These are phyloP conservation scores for Primulina huaijiensis DNA, from an alignment of 257 asterid genomes.

Conservation along the genomic window DNA sequence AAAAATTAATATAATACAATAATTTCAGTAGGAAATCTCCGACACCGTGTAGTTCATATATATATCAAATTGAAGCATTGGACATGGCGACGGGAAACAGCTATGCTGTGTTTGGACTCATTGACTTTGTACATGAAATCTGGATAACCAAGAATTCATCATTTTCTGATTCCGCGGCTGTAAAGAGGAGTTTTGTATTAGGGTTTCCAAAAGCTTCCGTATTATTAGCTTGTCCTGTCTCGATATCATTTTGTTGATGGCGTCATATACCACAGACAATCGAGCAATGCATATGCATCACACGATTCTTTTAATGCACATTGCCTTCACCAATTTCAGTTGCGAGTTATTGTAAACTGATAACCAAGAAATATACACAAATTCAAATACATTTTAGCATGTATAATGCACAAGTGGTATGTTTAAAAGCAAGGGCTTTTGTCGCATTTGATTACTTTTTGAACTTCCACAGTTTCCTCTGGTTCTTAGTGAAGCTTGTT, in stretches of 20 bases:
- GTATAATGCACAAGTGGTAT: background rate
- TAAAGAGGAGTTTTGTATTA: slow-evolving; percentile 13
- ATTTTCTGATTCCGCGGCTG: slow-evolving; percentile 30
- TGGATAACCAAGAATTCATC: slow-evolving; percentile 33
- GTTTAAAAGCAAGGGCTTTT: background rate
- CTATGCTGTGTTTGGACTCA: slow-evolving; percentile 28
- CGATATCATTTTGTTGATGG: slow-evolving; percentile 16
- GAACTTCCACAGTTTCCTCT: background rate
- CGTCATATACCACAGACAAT: slow-evolving; percentile 21
- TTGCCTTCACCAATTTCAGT: slow-evolving; percentile 14
- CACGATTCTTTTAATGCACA: background rate
- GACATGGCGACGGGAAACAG: slow-evolving; percentile 31
- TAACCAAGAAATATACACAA: background rate
- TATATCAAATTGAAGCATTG: slow-evolving; percentile 31
- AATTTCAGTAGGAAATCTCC: slow-evolving; percentile 23
- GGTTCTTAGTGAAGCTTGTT: background rate
- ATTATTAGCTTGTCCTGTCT: background rate
- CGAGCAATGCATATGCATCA: slow-evolving; percentile 19
- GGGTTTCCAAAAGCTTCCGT: background rate
- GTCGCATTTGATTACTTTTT: background rate
- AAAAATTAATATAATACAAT: no score
- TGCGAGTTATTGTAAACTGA: background rate
- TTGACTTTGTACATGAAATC: slow-evolving; percentile 32
- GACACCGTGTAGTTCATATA: slow-evolving; percentile 21
- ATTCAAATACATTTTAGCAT: background rate